Evolutionary conservation across 257 asterid species (phyloP), one percentile per base, ranked within the genome.

Genomic region (Solanum chiquidenum): DNA sequence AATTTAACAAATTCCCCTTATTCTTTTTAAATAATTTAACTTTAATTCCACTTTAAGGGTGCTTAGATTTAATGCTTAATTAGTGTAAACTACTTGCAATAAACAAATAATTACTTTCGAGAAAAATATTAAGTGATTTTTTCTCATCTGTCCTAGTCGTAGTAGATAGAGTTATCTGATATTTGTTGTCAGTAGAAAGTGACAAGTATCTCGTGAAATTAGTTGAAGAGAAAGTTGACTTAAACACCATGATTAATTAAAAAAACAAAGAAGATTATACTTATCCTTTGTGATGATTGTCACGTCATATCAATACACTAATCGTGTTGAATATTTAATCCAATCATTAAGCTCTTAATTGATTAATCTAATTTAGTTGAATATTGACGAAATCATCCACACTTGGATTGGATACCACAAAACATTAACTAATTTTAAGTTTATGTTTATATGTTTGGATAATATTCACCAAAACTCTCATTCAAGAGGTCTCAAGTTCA

Each of bases 141-240:
- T 58, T 58, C 0, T 62, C 5, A n/a, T 62, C 0, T 9, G 12
- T 62, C 3, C 1, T 62, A 23, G 0, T 10, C 3, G 0, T 4
- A 23, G 3, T 62, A 9, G 31, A n/a, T 4, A 62, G 12, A n/a
- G 14, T 62, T 10, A 9, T 21, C 0, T 23, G 3, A n/a, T 62
- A 62, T n/a, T 9, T 62, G 1, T 62, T 62, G 29, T 0, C 12
- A 18, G 0, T 9, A 21, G 1, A 9, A 62, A 10, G 0, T 2
- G 31, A n/a, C 0, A 23, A 62, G 0, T 62, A 62, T 4, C 16
- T 23, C 7, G 6, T n/a, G 0, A 0, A 62, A 62, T 62, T 62
- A n/a, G 0, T 62, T 0, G 2, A 52, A 52, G 0, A 18, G 4
- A 52, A 52, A 52, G 4, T 52, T 18, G 0, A 18, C n/a, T 52